phyloP scores from a whole-genome alignment of 805 yeast species.

The Saturnispora galanensis region DNA sequence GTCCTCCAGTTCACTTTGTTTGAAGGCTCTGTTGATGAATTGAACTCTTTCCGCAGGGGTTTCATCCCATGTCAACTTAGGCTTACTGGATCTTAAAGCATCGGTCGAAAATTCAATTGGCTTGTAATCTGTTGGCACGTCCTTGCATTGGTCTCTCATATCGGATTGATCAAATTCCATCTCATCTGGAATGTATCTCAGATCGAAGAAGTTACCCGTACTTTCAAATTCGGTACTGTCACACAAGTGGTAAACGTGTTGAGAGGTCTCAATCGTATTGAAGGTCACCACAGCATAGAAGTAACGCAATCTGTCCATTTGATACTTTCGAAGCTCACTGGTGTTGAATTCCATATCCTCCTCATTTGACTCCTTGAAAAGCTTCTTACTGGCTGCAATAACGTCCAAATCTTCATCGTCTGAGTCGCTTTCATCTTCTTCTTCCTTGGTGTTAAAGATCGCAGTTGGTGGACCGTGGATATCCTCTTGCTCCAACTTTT shows the following conservation, averaged over 20 bases:
- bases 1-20: conserved; percentile 79
- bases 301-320: conserved; percentile 84
- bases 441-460: conserved; percentile 42
- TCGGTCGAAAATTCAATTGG: conserved; percentile 82
- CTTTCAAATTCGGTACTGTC: conserved; percentile 96
- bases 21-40: conserved; percentile 69
- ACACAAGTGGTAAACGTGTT: conserved; percentile 69
- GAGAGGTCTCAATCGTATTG: conserved; percentile 63
- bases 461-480: conserved; percentile 88
- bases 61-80: conserved; percentile 96
- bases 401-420: conserved; percentile 36
- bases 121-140: conserved; percentile 66
- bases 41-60: conserved; percentile 84
- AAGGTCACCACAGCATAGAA: conserved; percentile 87
- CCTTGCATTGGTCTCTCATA: conserved; percentile 63
- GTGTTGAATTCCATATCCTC: conserved; percentile 70
- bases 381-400: conserved; percentile 56
- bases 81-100: conserved; percentile 94
- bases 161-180: conserved; percentile 69
- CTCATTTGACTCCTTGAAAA: conserved; percentile 65
- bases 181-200: conserved; percentile 87
- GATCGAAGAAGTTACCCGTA: conserved; percentile 87
- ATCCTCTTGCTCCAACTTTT: conserved; percentile 83
- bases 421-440: conserved; percentile 30
- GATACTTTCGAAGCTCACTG: conserved; percentile 77